phyloP scores from a whole-genome alignment of 2,329 filamentous ascomycete species.

The Colletotrichum gloeosporioides region DNA sequence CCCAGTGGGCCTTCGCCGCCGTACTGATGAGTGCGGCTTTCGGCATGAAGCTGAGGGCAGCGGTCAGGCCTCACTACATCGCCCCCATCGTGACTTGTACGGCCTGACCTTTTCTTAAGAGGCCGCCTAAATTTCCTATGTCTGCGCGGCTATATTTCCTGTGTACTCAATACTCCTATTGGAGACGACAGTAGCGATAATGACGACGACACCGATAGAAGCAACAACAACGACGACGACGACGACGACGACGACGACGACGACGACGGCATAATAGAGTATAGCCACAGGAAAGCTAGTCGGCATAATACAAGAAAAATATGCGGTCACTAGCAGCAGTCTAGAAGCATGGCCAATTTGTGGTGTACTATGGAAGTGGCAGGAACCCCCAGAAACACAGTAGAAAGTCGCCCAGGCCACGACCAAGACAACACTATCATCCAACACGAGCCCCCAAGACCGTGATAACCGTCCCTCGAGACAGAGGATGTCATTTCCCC shows the following conservation, averaged over 20 bases:
- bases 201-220: too few relatives aligned
- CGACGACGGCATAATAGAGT: neutral
- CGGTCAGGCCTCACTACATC: neutral
- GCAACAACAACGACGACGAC: too few relatives aligned
- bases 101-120: neutral
- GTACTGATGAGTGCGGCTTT: neutral
- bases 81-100: neutral
- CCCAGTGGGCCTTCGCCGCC: neutral
- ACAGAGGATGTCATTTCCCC: neutral
- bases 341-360: neutral
- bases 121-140: too few relatives aligned
- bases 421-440: neutral
- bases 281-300: neutral
- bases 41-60: neutral
- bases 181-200: too few relatives aligned
- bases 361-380: rapidly evolving
- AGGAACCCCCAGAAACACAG: neutral
- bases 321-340: neutral
- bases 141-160: neutral
- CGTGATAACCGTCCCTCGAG: neutral
- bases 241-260: neutral
- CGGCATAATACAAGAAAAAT: neutral
- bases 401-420: neutral
- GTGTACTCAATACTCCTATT: neutral
- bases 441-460: neutral